A percentile compares a stretch with the other conserved stretches of the same genome.
Evolutionary conservation across 768 basidiomycete genomes (phyloP).

Genomic region (Lactarius deliciosus): DNA sequence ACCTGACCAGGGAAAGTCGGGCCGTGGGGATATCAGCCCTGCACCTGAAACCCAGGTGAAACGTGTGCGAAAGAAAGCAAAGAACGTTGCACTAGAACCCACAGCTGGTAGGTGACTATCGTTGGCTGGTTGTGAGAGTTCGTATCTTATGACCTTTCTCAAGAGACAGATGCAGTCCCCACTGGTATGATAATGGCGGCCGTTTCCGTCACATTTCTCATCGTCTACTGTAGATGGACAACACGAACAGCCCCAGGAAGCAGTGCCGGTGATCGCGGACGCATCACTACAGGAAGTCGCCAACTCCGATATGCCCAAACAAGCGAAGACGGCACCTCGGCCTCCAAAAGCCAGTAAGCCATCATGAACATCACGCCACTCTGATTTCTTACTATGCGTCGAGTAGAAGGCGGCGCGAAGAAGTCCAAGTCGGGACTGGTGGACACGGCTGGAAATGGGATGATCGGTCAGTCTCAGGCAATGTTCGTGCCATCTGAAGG

Average conservation of each 20-base stretch:
- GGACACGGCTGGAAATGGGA: neutral
- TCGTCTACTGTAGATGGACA: neutral
- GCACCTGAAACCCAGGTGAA: slow-evolving; percentile 7
- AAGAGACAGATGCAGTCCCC: neutral
- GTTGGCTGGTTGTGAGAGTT: neutral
- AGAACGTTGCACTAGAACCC: neutral
- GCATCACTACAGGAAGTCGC: neutral
- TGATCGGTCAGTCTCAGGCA: slow-evolving; percentile 13
- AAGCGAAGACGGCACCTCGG: neutral
- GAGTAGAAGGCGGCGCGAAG: neutral
- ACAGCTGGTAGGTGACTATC: slow-evolving; percentile 12
- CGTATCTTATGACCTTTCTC: neutral
- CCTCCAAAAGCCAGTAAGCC: slow-evolving; percentile 5
- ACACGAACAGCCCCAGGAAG: neutral
- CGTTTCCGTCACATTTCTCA: neutral
- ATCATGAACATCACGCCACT: neutral
- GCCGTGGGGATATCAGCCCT: neutral
- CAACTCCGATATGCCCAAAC: neutral
- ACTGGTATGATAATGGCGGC: slow-evolving; percentile 1
- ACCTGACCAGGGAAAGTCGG: neutral
- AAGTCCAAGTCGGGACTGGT: slow-evolving; percentile 8
- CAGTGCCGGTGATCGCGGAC: neutral
- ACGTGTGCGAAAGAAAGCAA: neutral
- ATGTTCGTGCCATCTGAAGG: neutral
- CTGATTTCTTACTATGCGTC: slow-evolving; percentile 3